phyloP scores from a whole-genome alignment of 768 basidiomycete species.

The Coprinellus micaceus region DNA sequence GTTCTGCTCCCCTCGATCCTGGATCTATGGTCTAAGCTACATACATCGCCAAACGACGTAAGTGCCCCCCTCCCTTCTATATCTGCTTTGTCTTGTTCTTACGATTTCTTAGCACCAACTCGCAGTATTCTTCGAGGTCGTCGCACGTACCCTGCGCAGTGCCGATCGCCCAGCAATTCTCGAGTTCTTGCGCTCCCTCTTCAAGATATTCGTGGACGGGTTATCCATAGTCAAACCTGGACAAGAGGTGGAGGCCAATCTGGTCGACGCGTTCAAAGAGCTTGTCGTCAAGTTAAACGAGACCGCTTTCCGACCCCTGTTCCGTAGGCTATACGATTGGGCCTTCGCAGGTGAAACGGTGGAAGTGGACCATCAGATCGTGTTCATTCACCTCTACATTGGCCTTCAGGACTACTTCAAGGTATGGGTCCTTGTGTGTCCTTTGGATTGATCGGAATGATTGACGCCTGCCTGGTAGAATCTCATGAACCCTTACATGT shows the following conservation, averaged over 20 bases:
- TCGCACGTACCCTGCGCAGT: constrained; percentile 61
- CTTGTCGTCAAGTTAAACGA: constrained; percentile 93
- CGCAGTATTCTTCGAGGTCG: constrained; percentile 61
- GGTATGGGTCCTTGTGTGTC: constrained; percentile 37
- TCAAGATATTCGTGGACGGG: constrained; percentile 76
- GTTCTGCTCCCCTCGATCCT: constrained; percentile 63
- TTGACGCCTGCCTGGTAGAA: constrained; percentile 37
- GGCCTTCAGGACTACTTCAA: constrained; percentile 85
- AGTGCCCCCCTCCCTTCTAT: background rate
- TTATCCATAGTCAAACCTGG: constrained; percentile 53
- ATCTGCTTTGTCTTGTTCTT: background rate
- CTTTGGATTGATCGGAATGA: background rate
- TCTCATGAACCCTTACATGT: constrained; percentile 90
- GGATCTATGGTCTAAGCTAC: constrained; percentile 48
- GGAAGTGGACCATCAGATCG: constrained; percentile 48
- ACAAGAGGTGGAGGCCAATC: constrained; percentile 37
- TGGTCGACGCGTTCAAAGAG: constrained; percentile 78
- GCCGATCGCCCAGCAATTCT: constrained; percentile 62
- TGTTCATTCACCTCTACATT: constrained; percentile 72
- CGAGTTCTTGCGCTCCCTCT: constrained; percentile 62
- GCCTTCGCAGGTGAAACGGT: constrained; percentile 59
- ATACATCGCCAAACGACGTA: constrained; percentile 20
- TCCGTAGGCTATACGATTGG: constrained; percentile 93
- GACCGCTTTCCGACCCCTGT: constrained; percentile 83
- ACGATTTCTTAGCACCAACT: constrained; percentile 27